Percentiles rank a stretch among this genome's conserved stretches.
These are phyloP conservation scores for Pseudozyma flocculosa DNA, from an alignment of 1,284 basidiomycete species.

Conservation along the genomic window DNA sequence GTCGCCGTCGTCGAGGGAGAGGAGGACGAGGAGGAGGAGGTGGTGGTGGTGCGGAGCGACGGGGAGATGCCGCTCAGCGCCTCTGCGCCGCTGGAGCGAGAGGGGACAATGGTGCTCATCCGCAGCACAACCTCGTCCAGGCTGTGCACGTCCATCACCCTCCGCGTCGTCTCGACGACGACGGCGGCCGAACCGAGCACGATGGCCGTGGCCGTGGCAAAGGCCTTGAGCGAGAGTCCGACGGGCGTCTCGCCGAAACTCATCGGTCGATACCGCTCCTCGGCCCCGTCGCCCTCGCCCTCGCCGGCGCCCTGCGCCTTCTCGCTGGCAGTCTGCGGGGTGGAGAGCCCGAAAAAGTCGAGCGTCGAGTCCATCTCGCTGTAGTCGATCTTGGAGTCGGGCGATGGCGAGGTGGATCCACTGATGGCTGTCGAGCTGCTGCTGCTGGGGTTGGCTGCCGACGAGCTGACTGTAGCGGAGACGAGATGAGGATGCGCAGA, in stretches of 20 bases:
- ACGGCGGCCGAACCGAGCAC: slow-evolving; percentile 15
- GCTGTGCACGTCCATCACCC: slow-evolving; percentile 17
- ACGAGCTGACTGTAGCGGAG: too few relatives aligned
- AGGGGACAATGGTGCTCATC: slow-evolving; percentile 26
- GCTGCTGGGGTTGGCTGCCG: too few relatives aligned
- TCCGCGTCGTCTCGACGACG: slow-evolving; percentile 14
- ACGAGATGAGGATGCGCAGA: background rate
- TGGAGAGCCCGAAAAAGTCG: slow-evolving; percentile 29
- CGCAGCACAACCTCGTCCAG: slow-evolving; percentile 37
- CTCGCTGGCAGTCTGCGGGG: slow-evolving; percentile 18
- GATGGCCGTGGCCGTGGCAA: slow-evolving; percentile 31
- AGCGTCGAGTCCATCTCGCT: slow-evolving; percentile 35
- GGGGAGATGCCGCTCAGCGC: slow-evolving; percentile 15
- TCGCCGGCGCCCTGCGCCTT: too few relatives aligned
- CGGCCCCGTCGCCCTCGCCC: slow-evolving; percentile 8
- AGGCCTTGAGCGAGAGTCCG: slow-evolving; percentile 28
- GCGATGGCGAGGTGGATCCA: background rate
- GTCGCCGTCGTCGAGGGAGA: too few relatives aligned
- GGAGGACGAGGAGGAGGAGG: too few relatives aligned
- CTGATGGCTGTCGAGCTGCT: background rate
- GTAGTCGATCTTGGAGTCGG: slow-evolving; percentile 22
- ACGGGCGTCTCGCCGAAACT: slow-evolving; percentile 28
- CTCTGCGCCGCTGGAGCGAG: slow-evolving; percentile 7
- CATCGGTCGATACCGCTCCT: slow-evolving; percentile 1
- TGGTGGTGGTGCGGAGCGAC: slow-evolving; percentile 13